These are phyloP conservation scores for Helicostylum pulchrum DNA, from an alignment of 192 early-diverging fungal species.

Conservation along the genomic window DNA sequence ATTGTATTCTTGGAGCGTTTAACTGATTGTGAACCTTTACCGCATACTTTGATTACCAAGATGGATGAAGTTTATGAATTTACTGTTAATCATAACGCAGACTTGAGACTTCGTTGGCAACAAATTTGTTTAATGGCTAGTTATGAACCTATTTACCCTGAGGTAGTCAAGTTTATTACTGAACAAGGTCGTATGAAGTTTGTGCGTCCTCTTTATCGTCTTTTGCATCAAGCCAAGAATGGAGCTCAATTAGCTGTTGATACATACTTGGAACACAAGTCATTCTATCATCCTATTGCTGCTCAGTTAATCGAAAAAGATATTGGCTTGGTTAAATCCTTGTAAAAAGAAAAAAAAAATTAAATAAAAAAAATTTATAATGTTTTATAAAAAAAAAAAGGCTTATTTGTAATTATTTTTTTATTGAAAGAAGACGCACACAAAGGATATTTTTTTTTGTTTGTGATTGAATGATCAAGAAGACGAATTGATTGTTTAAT, in stretches of 20 bases:
- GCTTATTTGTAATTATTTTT: no score
- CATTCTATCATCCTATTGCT: conserved; percentile 94
- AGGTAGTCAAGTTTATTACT: conserved; percentile 79
- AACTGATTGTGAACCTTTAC: conserved; percentile 56
- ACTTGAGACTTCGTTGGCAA: conserved; percentile 88
- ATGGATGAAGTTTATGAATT: conserved; percentile 76
- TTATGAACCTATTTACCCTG: conserved; percentile 71
- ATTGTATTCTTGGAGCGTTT: conserved; percentile 82
- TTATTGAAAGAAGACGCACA: not conserved
- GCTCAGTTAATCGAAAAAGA: conserved; percentile 88
- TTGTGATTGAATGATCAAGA: conserved; percentile 10
- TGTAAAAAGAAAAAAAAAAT: conserved; percentile 1
- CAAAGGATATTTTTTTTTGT: not conserved
- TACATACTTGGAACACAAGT: conserved; percentile 73
- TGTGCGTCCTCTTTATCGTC: conserved; percentile 79
- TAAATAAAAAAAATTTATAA: not conserved
- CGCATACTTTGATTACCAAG: conserved; percentile 54
- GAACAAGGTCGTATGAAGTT: conserved; percentile 95
- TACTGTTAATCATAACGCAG: conserved; percentile 71
- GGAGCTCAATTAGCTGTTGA: conserved; percentile 70
- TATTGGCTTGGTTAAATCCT: conserved; percentile 42
- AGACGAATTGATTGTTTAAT: conserved; percentile 58
- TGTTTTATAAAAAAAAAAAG: no score
- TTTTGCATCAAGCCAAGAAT: conserved; percentile 64
- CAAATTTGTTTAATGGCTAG: conserved; percentile 72